Base-by-base conservation (phyloP, 2,329 filamentous ascomycete genomes). In the Podosphaera xanthii region DNA sequence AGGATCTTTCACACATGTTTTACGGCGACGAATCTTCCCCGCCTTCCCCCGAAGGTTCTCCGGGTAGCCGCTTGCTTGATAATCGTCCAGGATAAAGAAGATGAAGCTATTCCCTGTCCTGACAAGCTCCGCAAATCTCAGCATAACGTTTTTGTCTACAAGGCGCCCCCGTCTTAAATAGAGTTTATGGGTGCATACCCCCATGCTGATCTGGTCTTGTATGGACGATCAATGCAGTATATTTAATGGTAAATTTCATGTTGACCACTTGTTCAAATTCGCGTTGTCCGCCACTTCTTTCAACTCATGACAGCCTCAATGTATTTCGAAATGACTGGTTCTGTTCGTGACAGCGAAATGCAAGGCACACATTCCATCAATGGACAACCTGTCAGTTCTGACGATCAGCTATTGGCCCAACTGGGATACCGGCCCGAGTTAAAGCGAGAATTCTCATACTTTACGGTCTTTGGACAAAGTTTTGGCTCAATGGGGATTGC, bases 401-500 rank as follows among this genome's bases (percentile, higher is more conserved):
- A 52, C 12, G 49, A 52, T 31, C 49, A 52, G 30, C 12, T 52
- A 31, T 40, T 58, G 67, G 65, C 65, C 14, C 64, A 65, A 49
- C 59, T 71, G 46, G 70, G 70, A 46, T 72, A 72, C 65, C 71
- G 81, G 66, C 79, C 82, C 68, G 80, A 83, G 65, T 71, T 83
- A 40, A 74, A 76, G 53, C 73, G 80, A 22, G 80, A 81, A 63
- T 82, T 82, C 65, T 77, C 76, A 2, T 79, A 78, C 61, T 70
- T 81, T n/a, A 78, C 82, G 65, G 74, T 82, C 22, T 82, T 83
- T 63, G 79, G 77, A 35, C 76, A 79, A 60, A 76, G 76, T 2
- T 79, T 79, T 61, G 75, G 73, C 64, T 78, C 82, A 63, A 82
- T 83, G 77, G 78, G 79, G 1, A 67, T 82, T 5, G 69, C 82